These are phyloP conservation scores for Streptanthus diversifolius DNA, from an alignment of 345 rosid species.

Conservation along the genomic window DNA sequence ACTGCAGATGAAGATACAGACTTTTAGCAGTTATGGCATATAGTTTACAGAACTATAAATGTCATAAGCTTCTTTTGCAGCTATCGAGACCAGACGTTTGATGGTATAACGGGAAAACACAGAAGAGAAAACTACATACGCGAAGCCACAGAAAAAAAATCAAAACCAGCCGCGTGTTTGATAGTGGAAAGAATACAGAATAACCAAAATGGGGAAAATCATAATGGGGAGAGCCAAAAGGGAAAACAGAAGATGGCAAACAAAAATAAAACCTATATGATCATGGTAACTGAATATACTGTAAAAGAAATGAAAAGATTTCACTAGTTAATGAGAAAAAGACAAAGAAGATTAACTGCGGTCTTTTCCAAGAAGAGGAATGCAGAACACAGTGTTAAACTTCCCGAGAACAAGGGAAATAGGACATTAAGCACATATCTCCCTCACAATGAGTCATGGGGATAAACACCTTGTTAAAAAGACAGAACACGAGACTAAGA, in stretches of 20 bases:
- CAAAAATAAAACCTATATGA: background rate
- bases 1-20: conserved; percentile 3
- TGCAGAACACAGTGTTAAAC: background rate
- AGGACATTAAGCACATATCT: background rate
- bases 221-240: background rate
- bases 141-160: background rate
- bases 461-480: background rate
- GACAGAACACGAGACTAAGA: background rate
- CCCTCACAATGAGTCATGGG: conserved; percentile 11
- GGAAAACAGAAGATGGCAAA: background rate
- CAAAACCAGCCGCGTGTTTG: background rate
- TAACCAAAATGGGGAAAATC: background rate
- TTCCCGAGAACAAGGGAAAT: background rate
- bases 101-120: background rate
- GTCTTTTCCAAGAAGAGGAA: background rate
- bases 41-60: background rate
- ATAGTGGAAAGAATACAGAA: background rate
- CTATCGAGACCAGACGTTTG: conserved; percentile 3
- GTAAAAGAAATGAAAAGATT: background rate
- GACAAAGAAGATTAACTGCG: background rate
- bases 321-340: background rate
- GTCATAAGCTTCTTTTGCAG: conserved; percentile 5
- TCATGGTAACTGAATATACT: background rate
- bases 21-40: conserved; percentile 8
- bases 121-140: background rate